phyloP scores from a whole-genome alignment of 2,329 filamentous ascomycete species.

The Shiraia bambusicola region DNA sequence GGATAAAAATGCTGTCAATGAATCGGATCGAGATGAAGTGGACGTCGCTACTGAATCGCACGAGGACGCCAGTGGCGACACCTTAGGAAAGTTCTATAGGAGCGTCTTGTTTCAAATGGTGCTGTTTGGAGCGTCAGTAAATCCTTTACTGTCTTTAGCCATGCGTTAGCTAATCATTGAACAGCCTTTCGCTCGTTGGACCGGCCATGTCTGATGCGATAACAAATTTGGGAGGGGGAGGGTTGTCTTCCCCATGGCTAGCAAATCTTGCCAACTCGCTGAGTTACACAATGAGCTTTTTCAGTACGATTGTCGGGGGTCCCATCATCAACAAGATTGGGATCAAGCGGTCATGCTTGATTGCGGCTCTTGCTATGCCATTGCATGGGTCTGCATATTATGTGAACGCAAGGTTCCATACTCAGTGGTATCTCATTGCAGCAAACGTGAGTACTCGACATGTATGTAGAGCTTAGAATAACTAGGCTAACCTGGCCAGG shows the following conservation, averaged over 20 bases:
- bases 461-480: neutral
- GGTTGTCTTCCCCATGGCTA: constrained; percentile 12
- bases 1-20: too few species aligned
- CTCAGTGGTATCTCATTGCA: constrained; percentile 8
- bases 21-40: too few species aligned
- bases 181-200: constrained; percentile 11
- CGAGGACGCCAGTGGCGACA: too few species aligned
- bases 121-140: constrained; percentile 10
- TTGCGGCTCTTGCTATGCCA: constrained; percentile 10
- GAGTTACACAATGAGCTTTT: constrained; percentile 10
- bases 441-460: constrained; percentile 9
- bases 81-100: constrained; percentile 3
- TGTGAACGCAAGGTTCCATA: constrained; percentile 6
- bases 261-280: constrained; percentile 11
- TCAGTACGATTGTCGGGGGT: constrained; percentile 11
- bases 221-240: constrained; percentile 10
- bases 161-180: neutral
- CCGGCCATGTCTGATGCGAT: constrained; percentile 14
- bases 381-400: constrained; percentile 12
- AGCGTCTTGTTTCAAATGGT: constrained; percentile 13
- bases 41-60: too few species aligned
- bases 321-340: constrained; percentile 13
- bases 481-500: constrained; percentile 1
- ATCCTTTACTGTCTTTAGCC: neutral
- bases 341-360: constrained; percentile 12